Evolutionary conservation across 2,329 filamentous ascomycete species (phyloP).

Genomic region (Teratosphaeria viscida): DNA sequence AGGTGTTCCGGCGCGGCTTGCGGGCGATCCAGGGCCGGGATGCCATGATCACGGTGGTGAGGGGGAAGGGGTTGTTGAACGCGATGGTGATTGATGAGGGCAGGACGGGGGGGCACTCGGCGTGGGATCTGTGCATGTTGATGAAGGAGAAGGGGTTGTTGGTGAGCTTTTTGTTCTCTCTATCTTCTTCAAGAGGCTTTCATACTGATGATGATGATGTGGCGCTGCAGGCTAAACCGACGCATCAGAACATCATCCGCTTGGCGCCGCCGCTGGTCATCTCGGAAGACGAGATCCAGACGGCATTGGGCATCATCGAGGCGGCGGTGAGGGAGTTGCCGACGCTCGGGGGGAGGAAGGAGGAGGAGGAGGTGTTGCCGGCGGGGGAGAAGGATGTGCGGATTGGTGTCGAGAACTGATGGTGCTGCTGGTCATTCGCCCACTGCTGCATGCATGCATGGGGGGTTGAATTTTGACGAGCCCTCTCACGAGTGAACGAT

Average conservation of each 20-base stretch:
- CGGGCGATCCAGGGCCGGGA: conserved; percentile 53
- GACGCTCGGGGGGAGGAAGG: conserved; percentile 43
- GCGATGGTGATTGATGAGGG: conserved; percentile 91
- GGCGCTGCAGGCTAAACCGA: conserved; percentile 73
- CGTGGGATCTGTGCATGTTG: conserved; percentile 93
- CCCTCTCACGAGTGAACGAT: too few species aligned
- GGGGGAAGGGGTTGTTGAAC: conserved; percentile 90
- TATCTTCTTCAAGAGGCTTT: too few species aligned
- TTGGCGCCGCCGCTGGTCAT: conserved; percentile 96
- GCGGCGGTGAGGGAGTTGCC: conserved; percentile 76
- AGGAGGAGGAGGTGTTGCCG: conserved; percentile 48
- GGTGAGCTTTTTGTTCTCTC: conserved; percentile 38
- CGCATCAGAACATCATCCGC: conserved; percentile 95
- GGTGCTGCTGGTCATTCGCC: too few species aligned
- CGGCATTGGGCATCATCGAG: conserved; percentile 67
- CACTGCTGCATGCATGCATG: too few species aligned
- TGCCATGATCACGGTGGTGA: conserved; percentile 69
- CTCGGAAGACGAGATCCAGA: conserved; percentile 71
- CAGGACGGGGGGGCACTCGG: conserved; percentile 72
- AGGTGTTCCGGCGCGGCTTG: conserved; percentile 72
- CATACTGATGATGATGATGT: not conserved
- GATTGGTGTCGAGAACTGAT: conserved; percentile 48
- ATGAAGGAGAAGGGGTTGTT: conserved; percentile 91
- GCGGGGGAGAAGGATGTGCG: conserved; percentile 51
- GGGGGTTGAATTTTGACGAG: too few species aligned